Percentiles rank a stretch among this genome's conserved stretches.
phyloP scores from a whole-genome alignment of 2,329 filamentous ascomycete genomes.

The Phaeosphaeria sp. region DNA sequence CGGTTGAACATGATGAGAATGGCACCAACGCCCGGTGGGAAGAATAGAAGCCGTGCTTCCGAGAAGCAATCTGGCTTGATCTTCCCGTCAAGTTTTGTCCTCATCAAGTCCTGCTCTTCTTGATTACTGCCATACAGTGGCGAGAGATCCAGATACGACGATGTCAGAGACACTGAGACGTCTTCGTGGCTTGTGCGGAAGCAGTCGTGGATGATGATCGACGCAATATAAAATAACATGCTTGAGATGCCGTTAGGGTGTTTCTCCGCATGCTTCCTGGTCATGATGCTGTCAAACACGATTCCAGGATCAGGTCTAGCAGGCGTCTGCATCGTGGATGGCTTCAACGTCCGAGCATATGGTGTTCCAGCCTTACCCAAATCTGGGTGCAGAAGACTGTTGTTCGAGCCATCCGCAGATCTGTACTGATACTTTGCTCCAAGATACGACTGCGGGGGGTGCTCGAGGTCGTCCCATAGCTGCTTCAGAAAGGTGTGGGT shows the following conservation, averaged over 20 bases:
- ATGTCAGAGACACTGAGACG: slow-evolving; percentile 69
- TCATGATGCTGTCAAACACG: slow-evolving; percentile 73
- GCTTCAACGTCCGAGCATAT: slow-evolving; percentile 72
- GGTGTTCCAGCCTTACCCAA: slow-evolving; percentile 70
- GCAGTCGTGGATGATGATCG: slow-evolving; percentile 68
- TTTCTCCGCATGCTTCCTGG: slow-evolving; percentile 65
- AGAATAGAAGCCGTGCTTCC: slow-evolving; percentile 68
- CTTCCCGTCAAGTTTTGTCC: slow-evolving; percentile 70
- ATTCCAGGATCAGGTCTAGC: slow-evolving; percentile 69
- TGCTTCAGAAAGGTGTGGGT: slow-evolving; percentile 55
- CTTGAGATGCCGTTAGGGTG: slow-evolving; percentile 77
- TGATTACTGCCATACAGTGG: slow-evolving; percentile 77
- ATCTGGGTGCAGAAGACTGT: slow-evolving; percentile 67
- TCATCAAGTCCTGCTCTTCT: slow-evolving; percentile 69
- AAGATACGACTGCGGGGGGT: slow-evolving; percentile 56
- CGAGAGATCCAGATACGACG: slow-evolving; percentile 76
- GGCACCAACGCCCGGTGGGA: slow-evolving; percentile 72
- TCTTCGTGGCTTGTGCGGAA: slow-evolving; percentile 71
- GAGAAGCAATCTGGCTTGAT: slow-evolving; percentile 75
- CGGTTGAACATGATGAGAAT: slow-evolving; percentile 72
- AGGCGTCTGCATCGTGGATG: slow-evolving; percentile 63
- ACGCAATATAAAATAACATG: slow-evolving; percentile 76
- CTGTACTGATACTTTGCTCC: slow-evolving; percentile 55
- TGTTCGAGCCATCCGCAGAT: slow-evolving; percentile 58
- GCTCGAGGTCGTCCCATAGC: slow-evolving; percentile 57